Evolutionary conservation across 2,329 filamentous ascomycete species (phyloP).

Genomic region (Cladophialophora immunda): DNA sequence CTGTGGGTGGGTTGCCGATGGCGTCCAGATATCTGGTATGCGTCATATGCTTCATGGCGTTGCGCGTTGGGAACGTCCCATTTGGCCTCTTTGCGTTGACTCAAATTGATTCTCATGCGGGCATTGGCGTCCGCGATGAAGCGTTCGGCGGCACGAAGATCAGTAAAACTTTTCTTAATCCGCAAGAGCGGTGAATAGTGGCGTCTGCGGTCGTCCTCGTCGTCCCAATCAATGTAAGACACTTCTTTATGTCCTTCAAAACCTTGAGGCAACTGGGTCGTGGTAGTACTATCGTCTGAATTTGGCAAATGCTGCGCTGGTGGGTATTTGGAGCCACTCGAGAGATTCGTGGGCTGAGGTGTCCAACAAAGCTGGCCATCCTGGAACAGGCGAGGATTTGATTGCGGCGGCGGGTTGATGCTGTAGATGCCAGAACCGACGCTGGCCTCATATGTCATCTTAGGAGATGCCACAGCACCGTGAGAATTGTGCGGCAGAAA

Average conservation of each 20-base stretch:
- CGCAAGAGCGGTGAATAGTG: slow-evolving; percentile 22
- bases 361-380: neutral
- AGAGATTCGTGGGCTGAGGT: neutral
- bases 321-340: neutral
- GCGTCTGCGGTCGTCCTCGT: slow-evolving; percentile 16
- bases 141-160: slow-evolving; percentile 34
- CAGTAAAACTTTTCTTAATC: slow-evolving; percentile 33
- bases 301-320: neutral
- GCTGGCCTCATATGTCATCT: neutral
- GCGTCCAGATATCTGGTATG: neutral
- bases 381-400: slow-evolving; percentile 2
- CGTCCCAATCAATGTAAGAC: slow-evolving; percentile 39
- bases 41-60: neutral
- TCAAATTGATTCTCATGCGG: slow-evolving; percentile 1
- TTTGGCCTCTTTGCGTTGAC: neutral
- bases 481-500: neutral
- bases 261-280: slow-evolving; percentile 8
- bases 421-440: neutral
- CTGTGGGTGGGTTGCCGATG: neutral
- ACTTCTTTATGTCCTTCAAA: slow-evolving; percentile 17
- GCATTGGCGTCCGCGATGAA: slow-evolving; percentile 27
- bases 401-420: slow-evolving; percentile 4
- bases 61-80: neutral
- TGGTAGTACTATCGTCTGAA: neutral
- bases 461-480: neutral